Evolutionary conservation across 1,139 yeast species (phyloP).

Genomic region (Suhomyces atakaporum): DNA sequence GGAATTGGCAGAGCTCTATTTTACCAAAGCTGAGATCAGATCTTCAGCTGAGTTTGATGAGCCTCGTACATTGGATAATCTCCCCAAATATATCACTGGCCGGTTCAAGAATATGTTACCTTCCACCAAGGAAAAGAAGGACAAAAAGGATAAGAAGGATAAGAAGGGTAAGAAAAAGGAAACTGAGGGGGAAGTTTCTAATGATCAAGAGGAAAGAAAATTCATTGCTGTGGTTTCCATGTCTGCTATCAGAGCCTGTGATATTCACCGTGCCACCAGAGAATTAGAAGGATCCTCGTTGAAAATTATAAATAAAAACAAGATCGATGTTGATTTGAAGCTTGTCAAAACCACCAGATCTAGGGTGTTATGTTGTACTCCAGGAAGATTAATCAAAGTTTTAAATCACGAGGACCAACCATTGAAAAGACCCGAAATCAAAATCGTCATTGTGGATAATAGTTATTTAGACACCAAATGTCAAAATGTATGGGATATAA

Average conservation of each 20-base stretch:
- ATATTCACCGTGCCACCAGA: slow-evolving; percentile 62
- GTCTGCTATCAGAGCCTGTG: slow-evolving; percentile 77
- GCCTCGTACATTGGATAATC: slow-evolving; percentile 50
- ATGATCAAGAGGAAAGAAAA: slow-evolving; percentile 34
- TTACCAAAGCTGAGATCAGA: slow-evolving; percentile 50
- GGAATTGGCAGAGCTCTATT: slow-evolving; percentile 60
- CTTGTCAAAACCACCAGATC: slow-evolving; percentile 51
- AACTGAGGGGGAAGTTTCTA: slow-evolving; percentile 8
- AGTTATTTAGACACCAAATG: slow-evolving; percentile 63
- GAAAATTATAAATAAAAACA: slow-evolving; percentile 68
- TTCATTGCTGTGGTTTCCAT: slow-evolving; percentile 60
- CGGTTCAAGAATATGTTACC: slow-evolving; percentile 50
- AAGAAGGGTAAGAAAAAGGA: slow-evolving; percentile 20
- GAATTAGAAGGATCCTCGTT: slow-evolving; percentile 57
- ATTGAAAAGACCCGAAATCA: slow-evolving; percentile 50
- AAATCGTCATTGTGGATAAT: slow-evolving; percentile 61
- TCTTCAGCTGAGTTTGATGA: slow-evolving; percentile 52
- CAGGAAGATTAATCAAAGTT: slow-evolving; percentile 59
- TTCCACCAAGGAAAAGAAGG: slow-evolving; percentile 22
- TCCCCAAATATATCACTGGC: slow-evolving; percentile 44
- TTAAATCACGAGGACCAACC: slow-evolving; percentile 43
- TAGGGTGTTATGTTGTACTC: slow-evolving; percentile 62
- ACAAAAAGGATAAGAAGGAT: slow-evolving; percentile 27
- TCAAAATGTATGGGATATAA: slow-evolving; percentile 64
- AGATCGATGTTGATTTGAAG: slow-evolving; percentile 57